phyloP scores from a whole-genome alignment of 2,329 filamentous ascomycete genomes.

The Penicillium sp. region DNA sequence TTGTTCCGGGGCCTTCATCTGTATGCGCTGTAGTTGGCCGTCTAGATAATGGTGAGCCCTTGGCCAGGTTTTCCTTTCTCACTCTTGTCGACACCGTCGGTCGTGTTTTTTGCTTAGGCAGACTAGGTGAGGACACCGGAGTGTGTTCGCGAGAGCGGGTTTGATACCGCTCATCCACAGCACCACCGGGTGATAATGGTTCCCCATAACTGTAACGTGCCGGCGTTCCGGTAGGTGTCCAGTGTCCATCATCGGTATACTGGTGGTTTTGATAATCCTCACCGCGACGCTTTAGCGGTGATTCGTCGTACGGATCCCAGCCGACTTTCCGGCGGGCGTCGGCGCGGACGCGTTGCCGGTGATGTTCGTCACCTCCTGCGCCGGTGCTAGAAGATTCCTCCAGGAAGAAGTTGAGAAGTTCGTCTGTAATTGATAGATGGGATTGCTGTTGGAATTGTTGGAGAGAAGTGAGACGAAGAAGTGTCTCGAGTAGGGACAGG shows the following conservation, averaged over 20 bases:
- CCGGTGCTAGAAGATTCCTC: conserved; percentile 64
- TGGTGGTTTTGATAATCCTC: conserved; percentile 59
- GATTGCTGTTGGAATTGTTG: conserved; percentile 90
- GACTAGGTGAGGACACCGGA: conserved; percentile 22
- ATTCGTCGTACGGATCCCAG: conserved; percentile 70
- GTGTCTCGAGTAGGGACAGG: conserved; percentile 79
- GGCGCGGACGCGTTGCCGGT: conserved; percentile 56
- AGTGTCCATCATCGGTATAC: conserved; percentile 23
- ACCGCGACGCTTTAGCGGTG: conserved; percentile 61
- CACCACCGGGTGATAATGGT: conserved; percentile 22
- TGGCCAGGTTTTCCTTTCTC: conserved; percentile 12
- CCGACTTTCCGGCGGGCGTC: conserved; percentile 62
- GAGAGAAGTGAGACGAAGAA: conserved; percentile 77
- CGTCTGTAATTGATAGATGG: conserved; percentile 84
- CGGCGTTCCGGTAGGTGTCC: conserved; percentile 21
- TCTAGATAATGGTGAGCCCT: conserved; percentile 33
- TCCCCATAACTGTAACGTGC: conserved; percentile 20
- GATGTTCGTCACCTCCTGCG: conserved; percentile 58
- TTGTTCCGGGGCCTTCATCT: conserved; percentile 30
- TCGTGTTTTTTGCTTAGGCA: background rate
- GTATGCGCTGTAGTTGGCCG: conserved; percentile 24
- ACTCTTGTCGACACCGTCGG: conserved; percentile 10
- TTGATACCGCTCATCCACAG: conserved; percentile 21
- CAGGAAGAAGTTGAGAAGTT: conserved; percentile 84
- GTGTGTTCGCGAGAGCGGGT: conserved; percentile 28